These are phyloP conservation scores for Malus hybrid DNA, from an alignment of 331 rosid genomes.

Conservation along the genomic window DNA sequence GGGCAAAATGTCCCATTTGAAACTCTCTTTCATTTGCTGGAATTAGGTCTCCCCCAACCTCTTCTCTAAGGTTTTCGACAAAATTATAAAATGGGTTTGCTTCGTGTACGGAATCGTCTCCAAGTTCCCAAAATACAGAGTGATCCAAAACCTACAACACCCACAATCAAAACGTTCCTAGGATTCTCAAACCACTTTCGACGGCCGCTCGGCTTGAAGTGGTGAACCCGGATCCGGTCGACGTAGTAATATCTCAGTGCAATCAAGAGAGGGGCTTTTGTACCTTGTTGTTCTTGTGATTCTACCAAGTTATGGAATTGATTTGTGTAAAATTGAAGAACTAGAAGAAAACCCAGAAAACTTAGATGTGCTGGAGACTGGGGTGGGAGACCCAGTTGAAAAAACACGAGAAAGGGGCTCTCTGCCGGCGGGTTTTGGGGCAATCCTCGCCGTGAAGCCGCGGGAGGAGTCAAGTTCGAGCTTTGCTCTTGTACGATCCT, in stretches of 20 bases:
- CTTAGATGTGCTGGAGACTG: slow-evolving; percentile 9
- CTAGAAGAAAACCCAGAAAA: slow-evolving; percentile 22
- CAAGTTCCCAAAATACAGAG: slow-evolving; percentile 44
- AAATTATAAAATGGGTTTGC: slow-evolving; percentile 56
- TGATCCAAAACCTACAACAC: slow-evolving; percentile 50
- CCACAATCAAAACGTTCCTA: slow-evolving; percentile 38
- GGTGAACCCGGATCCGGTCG: slow-evolving; percentile 46
- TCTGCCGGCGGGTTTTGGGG: slow-evolving; percentile 10
- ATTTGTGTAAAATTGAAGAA: slow-evolving; percentile 26
- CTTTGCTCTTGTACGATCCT: slow-evolving; percentile 38
- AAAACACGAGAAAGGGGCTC: slow-evolving; percentile 20
- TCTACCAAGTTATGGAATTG: slow-evolving; percentile 9
- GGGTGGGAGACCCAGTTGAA: slow-evolving; percentile 14
- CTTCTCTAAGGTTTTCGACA: slow-evolving; percentile 50
- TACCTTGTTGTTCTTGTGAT: slow-evolving; percentile 14
- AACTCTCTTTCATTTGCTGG: slow-evolving; percentile 43
- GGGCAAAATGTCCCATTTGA: slow-evolving; percentile 64
- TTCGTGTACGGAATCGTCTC: slow-evolving; percentile 80
- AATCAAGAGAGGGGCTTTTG: slow-evolving; percentile 14
- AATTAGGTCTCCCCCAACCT: slow-evolving; percentile 59
- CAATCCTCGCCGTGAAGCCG: slow-evolving; percentile 28
- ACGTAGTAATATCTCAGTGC: slow-evolving; percentile 52
- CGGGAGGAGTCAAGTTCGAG: slow-evolving; percentile 34
- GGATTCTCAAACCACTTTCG: slow-evolving; percentile 62
- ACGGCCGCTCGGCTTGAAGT: slow-evolving; percentile 59